phyloP scores from a whole-genome alignment of 176 grass and related monocot species.

The sorghum (Sorghum bicolor) region Sorghum_bicolor_NCBIv3 NC_012872.2:6183001-6183500 shows the following conservation, averaged over 20 bases:
- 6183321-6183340: not conserved
- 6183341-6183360: not conserved
- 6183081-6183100: not conserved
- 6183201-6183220: not conserved
- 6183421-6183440: not conserved
- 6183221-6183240: not conserved
- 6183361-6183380: not conserved
- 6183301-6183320: not conserved
- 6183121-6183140: not conserved
- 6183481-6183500: not conserved
- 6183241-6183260: not conserved
- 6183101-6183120: not conserved
- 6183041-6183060: not conserved
- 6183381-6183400: not conserved
- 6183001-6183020: too few relatives aligned
- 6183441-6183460: not conserved
- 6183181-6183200: not conserved
- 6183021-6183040: not conserved
- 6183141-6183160: not conserved
- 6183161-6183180: not conserved
- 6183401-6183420: not conserved
- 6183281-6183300: not conserved
- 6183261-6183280: constrained; percentile 1
- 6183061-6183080: not conserved
- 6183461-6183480: not conserved